Evolutionary conservation across 2,329 filamentous ascomycete species (phyloP), one percentile per base, ranked within the genome.

Genomic region (Microdochium nivale): DNA sequence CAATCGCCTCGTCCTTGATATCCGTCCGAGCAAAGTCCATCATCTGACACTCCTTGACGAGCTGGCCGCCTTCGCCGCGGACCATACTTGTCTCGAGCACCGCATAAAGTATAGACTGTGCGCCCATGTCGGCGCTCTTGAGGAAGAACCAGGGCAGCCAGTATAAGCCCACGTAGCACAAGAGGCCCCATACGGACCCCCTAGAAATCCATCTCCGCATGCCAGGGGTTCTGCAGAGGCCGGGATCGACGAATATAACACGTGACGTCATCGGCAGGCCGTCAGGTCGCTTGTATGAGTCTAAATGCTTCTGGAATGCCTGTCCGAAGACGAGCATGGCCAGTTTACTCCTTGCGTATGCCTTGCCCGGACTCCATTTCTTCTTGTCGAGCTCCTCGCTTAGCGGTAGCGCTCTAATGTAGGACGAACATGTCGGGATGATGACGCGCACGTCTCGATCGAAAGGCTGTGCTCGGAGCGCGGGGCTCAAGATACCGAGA

Each of bases 371-470:
- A 0, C 79, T 75, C 77, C 81, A 83, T 48, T 70, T 69, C 48
- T 76, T 70, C 40, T 74, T 70, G 11, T 70, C 68, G 62, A 71
- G 65, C 55, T 69, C 74, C 8, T 80, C 78, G 47, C 77, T 77
- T 21, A 88, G 72, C 9, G 89, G 75, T 14, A 84, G 84, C 3
- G 87, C 88, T 1, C 80, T 82, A 58, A 96, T 88, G 69, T 99
- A 97, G 32, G 88, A 86, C 21, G 89, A 85, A 67, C 95, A 99
- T 0, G 88, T 95, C 1, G 88, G 78, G 58, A 97, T 82, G 52
- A 99, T 78, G 55, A 99, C 79, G 55, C 94, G 80, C 16, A 99
- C 90, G 67, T 99, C 94, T 60, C 94, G 83, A 67, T 99, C 94
- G 51, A 95, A 84, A 2, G 94, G 94, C 68, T 99, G 94, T 1